Evolutionary conservation across 345 rosid species (phyloP), one percentile per base, ranked within the genome.

Genomic region (Angophora floribunda): DNA sequence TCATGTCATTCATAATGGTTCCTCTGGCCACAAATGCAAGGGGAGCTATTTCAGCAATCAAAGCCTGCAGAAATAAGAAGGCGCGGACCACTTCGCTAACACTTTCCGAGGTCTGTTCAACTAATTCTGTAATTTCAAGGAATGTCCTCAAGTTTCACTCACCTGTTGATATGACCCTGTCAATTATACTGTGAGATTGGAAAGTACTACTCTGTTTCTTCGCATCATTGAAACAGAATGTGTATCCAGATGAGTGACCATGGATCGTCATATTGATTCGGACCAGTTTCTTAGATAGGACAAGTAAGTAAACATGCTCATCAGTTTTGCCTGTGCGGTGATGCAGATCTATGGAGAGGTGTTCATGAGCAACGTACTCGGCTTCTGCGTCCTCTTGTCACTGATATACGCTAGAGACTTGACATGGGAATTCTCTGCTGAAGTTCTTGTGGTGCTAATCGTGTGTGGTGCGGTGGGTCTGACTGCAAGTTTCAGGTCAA

Each of bases 301-400:
- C 45, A 75, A 75, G 82, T 41, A 26, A 63, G 82, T 41, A 9
- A 36, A 75, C 84, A 75, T 75, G 84, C 6, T 41, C 41, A 19
- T 41, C 6, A 14, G 15, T 75, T 75, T 75, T 75, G 28, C 8
- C 14, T 0, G 10, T 41, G 49, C 2, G 84, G 9, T 21, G 44
- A 75, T 89, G 91, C 90, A 91, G 94, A 91, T 92, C 17, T 92
- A 91, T 67, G 91, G 91, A 51, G 91, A 90, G 32, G 93, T 88
- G 65, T 89, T 91, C 85, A 89, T 91, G 94, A 91, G 89, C 90
- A 90, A 91, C 16, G 21, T 85, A 12, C 80, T 88, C 3, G 90
- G 92, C 1, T 82, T 91, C 12, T 53, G 89, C 4, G 89, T 90
- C 13, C 86, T 93, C 19, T 13, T 91, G 79, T 90, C 84, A 21